Base-by-base conservation (phyloP, 2,329 filamentous ascomycete genomes). In the Orbilia quercus region DNA sequence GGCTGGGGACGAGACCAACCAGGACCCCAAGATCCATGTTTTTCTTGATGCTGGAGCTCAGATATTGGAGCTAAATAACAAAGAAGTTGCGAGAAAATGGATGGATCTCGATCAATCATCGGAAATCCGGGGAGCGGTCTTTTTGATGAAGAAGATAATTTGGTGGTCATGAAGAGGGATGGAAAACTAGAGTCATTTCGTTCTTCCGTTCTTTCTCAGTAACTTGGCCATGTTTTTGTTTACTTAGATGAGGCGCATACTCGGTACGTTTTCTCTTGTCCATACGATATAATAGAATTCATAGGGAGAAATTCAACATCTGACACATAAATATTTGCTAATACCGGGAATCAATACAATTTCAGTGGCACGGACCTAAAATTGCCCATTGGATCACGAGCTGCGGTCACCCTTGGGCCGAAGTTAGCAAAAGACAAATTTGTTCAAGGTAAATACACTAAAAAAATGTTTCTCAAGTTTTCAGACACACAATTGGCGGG, bases 181-280 rank as follows among this genome's bases (percentile, higher is more conserved):
- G 78, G 0, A 7, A 73, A 55, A 7, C 74, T 83, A 0, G 84
- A 88, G 38, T 76, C 80, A 0, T 81, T 92, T 0, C 82, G 84
- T 1, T 83, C 81, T 0, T 92, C 90, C 0, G 83, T 87, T 0
- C 91, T 86, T 75, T 79, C 81, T 0, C 81, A 82, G 0, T 83
- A 87, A 2, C 78, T 90, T 0, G 85, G 87, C 2, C 75, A 73
- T 0, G 92, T 89, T 57, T 78, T 91, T 0, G 82, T 92, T 0
- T 92, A 88, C 57, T 81, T 94, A 0, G 90, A 92, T 58, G 87
- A 93, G 69, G 84, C 85, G 0, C 90, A 92, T 73, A 91, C 89
- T 0, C 80, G 90, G 70, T 90, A 90, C 0, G 91, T 85, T 31
- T 31, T 31, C n/a, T n/a, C n/a, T n/a, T n/a, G n/a, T n/a, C n/a